A percentile compares a stretch with the other conserved stretches of the same genome.
Evolutionary conservation across 495 filamentous ascomycete genomes (phyloP).

Genomic region (Tuber melanosporum): DNA sequence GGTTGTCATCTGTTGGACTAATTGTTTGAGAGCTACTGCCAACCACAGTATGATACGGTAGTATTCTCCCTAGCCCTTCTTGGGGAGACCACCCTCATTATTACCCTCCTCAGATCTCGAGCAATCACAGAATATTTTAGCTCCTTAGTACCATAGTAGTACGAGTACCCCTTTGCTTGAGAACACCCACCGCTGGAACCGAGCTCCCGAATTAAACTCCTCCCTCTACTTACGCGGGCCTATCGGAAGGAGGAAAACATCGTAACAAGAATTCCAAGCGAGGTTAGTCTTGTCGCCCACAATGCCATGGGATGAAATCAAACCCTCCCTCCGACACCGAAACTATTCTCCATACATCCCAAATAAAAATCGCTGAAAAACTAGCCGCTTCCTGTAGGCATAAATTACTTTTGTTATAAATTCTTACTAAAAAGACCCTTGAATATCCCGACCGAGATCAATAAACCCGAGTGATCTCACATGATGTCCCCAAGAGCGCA

Average conservation of each 20-base stretch:
- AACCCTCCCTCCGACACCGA: neutral
- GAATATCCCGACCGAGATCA: neutral
- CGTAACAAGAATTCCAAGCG: neutral
- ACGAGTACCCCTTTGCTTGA: neutral
- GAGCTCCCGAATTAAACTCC: neutral
- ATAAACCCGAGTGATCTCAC: neutral
- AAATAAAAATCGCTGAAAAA: neutral
- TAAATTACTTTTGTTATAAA: neutral
- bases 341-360: neutral
- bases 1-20: neutral
- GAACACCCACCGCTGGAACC: neutral
- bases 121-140: neutral
- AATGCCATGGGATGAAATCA: neutral
- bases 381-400: neutral
- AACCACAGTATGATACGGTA: neutral
- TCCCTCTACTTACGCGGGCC: neutral
- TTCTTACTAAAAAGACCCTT: neutral
- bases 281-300: neutral
- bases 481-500: neutral
- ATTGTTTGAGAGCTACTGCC: neutral
- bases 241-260: neutral
- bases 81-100: neutral
- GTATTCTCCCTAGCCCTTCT: neutral
- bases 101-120: neutral
- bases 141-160: neutral